Evolutionary conservation across 352 stramenopile species (phyloP), one percentile per base, ranked within the genome.

Genomic region (Lagenidium sp.): DNA sequence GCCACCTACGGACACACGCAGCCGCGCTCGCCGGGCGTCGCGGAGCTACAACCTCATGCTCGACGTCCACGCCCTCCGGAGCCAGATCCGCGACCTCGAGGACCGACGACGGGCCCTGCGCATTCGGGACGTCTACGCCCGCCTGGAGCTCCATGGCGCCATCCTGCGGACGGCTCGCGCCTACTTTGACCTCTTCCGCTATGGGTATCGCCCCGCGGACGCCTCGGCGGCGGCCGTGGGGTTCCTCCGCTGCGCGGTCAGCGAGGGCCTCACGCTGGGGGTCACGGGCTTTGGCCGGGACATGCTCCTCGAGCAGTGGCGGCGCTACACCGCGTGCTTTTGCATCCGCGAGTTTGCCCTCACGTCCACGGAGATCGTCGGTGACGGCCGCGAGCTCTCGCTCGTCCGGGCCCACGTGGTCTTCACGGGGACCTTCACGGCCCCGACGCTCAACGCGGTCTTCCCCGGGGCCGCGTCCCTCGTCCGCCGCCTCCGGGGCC

Each of bases 241-340:
- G 4, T 56, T 51, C 24, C 42, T 56, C n/a, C 13, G 4, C 19
- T 5, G 32, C 29, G 10, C 3, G 38, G 0, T 18, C 44, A 1
- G 43, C 55, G 1, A 36, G 6, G 35, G 11, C 2, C 47, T 62
- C 3, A 26, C 53, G 3, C 13, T 50, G 4, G 32, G 37, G 21
- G 26, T 19, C 25, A 46, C 36, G 11, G 41, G 35, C 7, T 31
- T 60, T 15, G 51, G 40, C 4, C 30, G 32, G 0, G 28, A 57
- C 1, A 10, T 51, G 34, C 35, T 63, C 26, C 26, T 52, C 13
- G 55, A 53, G 4, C 47, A 54, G 20, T 65, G 42, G 52, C 23
- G 11, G 3, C 34, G 40, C 15, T 65, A 57, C 32, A 58, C 43
- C 6, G 23, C 1, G 18, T 56, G 50, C 36, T 57, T 63, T 26